Evolutionary conservation across 2,329 filamentous ascomycete species (phyloP), one percentile per base, ranked within the genome.

Genomic region (Chaetomiaceae sp.): DNA sequence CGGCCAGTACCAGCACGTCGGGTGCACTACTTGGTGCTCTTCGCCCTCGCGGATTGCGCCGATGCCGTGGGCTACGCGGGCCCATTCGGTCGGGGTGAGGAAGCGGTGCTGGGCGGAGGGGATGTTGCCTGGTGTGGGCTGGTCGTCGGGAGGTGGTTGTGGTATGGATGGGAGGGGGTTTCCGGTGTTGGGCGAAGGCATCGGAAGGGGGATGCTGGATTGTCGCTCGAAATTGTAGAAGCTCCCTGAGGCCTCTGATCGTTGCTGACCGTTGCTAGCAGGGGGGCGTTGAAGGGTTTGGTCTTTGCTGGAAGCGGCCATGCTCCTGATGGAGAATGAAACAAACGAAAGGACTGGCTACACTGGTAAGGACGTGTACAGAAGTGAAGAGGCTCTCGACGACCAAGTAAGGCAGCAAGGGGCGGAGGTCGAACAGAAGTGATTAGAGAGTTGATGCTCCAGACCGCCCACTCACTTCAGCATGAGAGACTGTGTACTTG

Each of bases 1-100:
- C 0, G 77, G 75, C 72, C 73, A 79, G 58, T 68, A 65, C 59
- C 67, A 69, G 51, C 64, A 69, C 4, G 65, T 71, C 1, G 74
- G 72, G 45, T 76, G 72, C 25, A 74, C 63, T 2, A 75, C 65
- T 14, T 63, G 61, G 34, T 73, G 67, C 9, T 70, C 65, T 56
- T 79, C 77, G n/a, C 78, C 77, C 16, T 66, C 64, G 18, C 61
- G 66, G 48, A 78, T 67, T 6, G 72, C 75, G 0, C 76, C 76
- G 21, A 79, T 61, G 1, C 72, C 73, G n/a, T 69, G 69, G 18
- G 75, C 77, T 41, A 79, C 65, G 16, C 73, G 66, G 2, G 67
- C 61, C 76, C 75, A 62, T 25, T 79, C 77, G 4, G 65, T 54
- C 4, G 71, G 64, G 0, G 71, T 65, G 5, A 80, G 66, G 48